phyloP scores from a whole-genome alignment of 2,329 filamentous ascomycete species.

The Alternaria gansuensis region DNA sequence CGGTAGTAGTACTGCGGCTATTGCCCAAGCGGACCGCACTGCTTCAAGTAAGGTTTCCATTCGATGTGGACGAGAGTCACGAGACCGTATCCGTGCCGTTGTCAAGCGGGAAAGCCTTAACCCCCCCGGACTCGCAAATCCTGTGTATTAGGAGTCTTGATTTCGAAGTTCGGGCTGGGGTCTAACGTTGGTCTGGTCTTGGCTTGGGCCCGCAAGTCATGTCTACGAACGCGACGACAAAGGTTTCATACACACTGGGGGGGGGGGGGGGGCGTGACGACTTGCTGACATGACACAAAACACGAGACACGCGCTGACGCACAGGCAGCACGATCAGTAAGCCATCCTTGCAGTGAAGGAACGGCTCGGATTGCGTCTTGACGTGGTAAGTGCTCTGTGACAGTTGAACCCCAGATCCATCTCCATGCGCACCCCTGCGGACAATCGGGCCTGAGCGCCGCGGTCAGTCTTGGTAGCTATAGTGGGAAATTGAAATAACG shows the following conservation, averaged over 20 bases:
- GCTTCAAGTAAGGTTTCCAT: slow-evolving; percentile 4
- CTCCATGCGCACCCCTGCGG: slow-evolving; percentile 16
- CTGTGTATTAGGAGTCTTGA: background rate
- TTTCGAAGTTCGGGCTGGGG: background rate
- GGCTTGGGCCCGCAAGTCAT: background rate
- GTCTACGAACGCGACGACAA: background rate
- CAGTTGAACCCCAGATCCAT: slow-evolving; percentile 11
- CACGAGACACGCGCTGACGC: slow-evolving; percentile 10
- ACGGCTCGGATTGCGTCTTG: slow-evolving; percentile 10
- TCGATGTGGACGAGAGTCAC: background rate
- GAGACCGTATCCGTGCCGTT: background rate
- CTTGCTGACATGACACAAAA: background rate
- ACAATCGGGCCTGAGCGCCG: slow-evolving; percentile 20
- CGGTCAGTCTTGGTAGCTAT: background rate
- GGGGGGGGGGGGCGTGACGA: too few species aligned
- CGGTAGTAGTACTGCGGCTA: background rate
- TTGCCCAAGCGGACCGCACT: background rate
- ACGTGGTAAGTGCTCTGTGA: slow-evolving; percentile 4
- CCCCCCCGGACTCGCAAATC: background rate
- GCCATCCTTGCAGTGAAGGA: slow-evolving; percentile 8
- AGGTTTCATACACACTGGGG: background rate
- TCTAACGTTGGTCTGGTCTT: background rate
- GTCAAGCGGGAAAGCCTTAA: background rate
- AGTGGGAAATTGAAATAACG: background rate
- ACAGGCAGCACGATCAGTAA: slow-evolving; percentile 11